Conservation (phyloP, 208 protist species). For the Phytomonas serpens region DNA sequence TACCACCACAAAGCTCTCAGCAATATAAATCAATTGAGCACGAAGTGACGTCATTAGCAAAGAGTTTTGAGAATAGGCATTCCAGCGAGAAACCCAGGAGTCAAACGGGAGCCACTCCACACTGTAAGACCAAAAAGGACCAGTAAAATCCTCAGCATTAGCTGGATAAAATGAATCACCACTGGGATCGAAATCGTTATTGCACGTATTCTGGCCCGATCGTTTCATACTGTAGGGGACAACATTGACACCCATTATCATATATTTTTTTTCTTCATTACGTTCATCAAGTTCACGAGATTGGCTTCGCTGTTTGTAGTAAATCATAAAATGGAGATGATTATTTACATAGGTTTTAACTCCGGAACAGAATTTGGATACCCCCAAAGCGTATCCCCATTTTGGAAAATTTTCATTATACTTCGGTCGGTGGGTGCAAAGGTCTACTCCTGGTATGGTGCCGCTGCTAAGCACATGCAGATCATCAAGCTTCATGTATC, state of each 20-base stretch:
- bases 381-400: conserved; percentile 32
- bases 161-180: background rate
- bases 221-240: conserved; percentile 39
- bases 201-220: conserved; percentile 13
- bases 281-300: background rate
- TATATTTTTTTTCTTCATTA: conserved; percentile 23
- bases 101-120: conserved; percentile 65
- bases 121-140: conserved; percentile 74
- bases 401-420: background rate
- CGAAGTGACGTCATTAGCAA: conserved; percentile 13
- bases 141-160: background rate
- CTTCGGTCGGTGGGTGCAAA: background rate
- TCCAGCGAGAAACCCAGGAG: conserved; percentile 96
- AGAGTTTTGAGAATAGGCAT: conserved; percentile 89
- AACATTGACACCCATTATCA: conserved; percentile 65
- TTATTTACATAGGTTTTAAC: conserved; percentile 56
- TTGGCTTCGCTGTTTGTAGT: conserved; percentile 42
- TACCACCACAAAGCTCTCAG: conserved; percentile 95
- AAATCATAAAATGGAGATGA: conserved; percentile 66
- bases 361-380: conserved; percentile 17
- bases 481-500: conserved; percentile 81
- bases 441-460: background rate
- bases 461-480: conserved; percentile 48
- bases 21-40: conserved; percentile 69
- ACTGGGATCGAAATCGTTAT: background rate